Percentiles rank a stretch among this genome's conserved stretches.
Conservation (phyloP, 306 rosid species). For the Crotalaria pallida region DNA sequence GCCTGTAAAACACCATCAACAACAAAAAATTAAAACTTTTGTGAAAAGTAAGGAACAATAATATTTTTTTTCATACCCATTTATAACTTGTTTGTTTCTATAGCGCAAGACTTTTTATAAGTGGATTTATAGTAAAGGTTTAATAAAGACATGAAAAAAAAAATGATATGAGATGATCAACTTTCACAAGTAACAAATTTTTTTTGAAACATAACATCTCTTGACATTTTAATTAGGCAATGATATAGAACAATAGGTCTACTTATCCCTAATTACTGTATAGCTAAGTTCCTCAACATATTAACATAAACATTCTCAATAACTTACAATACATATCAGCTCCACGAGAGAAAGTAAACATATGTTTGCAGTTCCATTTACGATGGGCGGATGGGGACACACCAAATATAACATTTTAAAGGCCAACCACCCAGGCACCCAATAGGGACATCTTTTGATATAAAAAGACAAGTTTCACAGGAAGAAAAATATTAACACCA, state of each 20-base stretch:
- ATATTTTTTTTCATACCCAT: too few relatives aligned
- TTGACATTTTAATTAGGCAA: too few relatives aligned
- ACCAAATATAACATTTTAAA: neutral
- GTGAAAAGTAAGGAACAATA: neutral
- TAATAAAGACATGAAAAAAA: too few relatives aligned
- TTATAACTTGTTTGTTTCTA: too few relatives aligned
- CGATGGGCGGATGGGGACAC: neutral
- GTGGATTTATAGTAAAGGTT: too few relatives aligned
- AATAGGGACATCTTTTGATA: neutral
- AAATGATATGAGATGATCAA: too few relatives aligned
- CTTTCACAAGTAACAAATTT: too few relatives aligned
- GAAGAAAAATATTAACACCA: neutral
- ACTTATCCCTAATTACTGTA: neutral
- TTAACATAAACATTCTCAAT: neutral
- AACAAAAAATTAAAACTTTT: neutral
- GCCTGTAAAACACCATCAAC: constrained; percentile 44
- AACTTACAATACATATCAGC: neutral
- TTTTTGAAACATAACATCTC: too few relatives aligned
- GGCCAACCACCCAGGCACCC: too few relatives aligned
- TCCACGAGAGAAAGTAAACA: neutral
- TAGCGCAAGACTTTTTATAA: too few relatives aligned
- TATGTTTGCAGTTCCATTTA: too few relatives aligned
- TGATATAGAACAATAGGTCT: neutral
- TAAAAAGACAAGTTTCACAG: neutral
- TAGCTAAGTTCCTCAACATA: neutral